Evolutionary conservation across 1,284 basidiomycete genomes (phyloP), one percentile per base, ranked within the genome.

Genomic region (Tilletia walkeri): DNA sequence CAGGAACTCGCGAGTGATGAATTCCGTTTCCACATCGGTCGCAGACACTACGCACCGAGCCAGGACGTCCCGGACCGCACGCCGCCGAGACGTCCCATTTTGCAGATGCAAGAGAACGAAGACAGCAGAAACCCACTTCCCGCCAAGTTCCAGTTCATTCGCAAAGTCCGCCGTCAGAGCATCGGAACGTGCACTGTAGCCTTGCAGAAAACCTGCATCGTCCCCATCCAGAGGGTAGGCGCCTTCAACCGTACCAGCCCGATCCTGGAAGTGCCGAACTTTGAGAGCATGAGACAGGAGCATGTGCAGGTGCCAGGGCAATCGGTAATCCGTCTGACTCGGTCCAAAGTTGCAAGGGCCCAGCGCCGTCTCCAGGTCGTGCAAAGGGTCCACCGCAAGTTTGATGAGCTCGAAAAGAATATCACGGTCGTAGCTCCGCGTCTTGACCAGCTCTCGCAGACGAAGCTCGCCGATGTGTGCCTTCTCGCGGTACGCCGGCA

Each of bases 271-370:
- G 82, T 97, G 94, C 36, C 94, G 88, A 65, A 91, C 85, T 53
- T 90, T 87, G 83, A 98, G 88, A 67, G 91, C 91, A 34, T 90
- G 88, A 3, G 93, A 91, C 36, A 99, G 86, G 45, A 98, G 86
- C 71, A 94, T 89, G 83, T 95, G 97, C 39, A 98, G 83, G 84
- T 98, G 94, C 95, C 95, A 99, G 7, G 92, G 88, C 69, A 97
- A 86, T 12, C 92, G 89, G 81, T 90, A 90, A 84, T 96, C 94
- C 24, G 89, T 84, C 0, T 91, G 90, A 12, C 89, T 91, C 0
- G 91, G 85, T 0, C 90, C 89, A 79, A 92, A 93, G 48, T 91
- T 91, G 41, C 90, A 86, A 0, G 94, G 91, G 5, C 84, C 77
- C 4, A 89, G 82, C n/a, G 85, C 86, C 14, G 81, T 72, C 67